These are phyloP conservation scores for Triangularia verruculosa DNA, from an alignment of 2,329 filamentous ascomycete species.

Conservation along the genomic window DNA sequence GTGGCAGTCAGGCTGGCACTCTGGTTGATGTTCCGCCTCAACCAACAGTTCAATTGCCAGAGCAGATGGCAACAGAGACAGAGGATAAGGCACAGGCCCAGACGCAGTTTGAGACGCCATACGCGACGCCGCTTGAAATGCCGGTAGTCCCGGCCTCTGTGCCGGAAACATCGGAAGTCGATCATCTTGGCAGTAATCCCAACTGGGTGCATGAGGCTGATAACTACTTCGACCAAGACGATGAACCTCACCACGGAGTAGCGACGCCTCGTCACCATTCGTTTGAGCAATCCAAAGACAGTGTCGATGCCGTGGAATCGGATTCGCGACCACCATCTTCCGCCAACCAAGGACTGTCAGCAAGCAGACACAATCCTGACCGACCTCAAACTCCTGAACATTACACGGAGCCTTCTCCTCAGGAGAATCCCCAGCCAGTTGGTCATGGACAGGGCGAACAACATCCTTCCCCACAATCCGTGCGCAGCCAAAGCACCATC, in stretches of 20 bases:
- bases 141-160: not conserved
- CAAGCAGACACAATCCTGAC: conserved; percentile 31
- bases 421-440: conserved; percentile 27
- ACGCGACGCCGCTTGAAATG: not conserved
- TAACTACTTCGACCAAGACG: conserved; percentile 6
- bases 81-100: not conserved
- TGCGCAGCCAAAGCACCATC: conserved; percentile 36
- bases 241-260: not conserved
- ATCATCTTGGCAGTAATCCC: not conserved
- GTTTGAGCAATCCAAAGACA: not conserved
- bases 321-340: conserved; percentile 16
- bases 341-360: conserved; percentile 27
- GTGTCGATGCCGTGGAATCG: conserved; percentile 14
- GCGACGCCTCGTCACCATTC: conserved; percentile 2
- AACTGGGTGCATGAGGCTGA: conserved; percentile 11
- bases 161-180: not conserved
- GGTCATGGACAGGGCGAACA: conserved; percentile 24
- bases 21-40: not conserved
- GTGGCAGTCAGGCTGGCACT: not conserved
- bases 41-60: not conserved
- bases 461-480: conserved; percentile 35
- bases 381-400: conserved; percentile 23
- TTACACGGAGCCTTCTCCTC: conserved; percentile 7
- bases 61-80: not conserved
- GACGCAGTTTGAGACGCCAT: not conserved